These are phyloP conservation scores for Gillenia trifoliata DNA, from an alignment of 306 rosid genomes.

Conservation along the genomic window DNA sequence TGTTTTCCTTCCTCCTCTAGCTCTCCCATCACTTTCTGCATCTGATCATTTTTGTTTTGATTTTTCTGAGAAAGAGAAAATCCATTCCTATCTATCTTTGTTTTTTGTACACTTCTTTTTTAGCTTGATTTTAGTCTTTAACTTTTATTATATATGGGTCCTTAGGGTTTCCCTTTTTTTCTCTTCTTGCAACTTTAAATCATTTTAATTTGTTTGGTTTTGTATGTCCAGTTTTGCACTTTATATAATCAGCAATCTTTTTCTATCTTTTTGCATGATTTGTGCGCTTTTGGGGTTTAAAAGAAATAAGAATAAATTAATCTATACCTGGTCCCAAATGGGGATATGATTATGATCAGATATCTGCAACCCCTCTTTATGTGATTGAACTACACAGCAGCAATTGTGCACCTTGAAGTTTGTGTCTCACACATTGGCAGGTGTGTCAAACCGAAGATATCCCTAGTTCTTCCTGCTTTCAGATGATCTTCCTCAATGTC, in stretches of 20 bases:
- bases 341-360: conserved; percentile 6
- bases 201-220: conserved; percentile 11
- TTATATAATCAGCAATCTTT: neutral
- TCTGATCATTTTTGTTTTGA: conserved; percentile 37
- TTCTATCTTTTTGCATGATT: conserved; percentile 26
- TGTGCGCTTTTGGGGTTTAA: conserved; percentile 29
- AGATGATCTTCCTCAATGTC: conserved; percentile 11
- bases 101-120: conserved; percentile 26
- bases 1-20: neutral
- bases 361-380: conserved; percentile 1
- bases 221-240: conserved; percentile 13
- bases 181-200: conserved; percentile 16
- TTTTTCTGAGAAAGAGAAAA: conserved; percentile 35
- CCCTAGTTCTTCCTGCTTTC: conserved; percentile 22
- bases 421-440: conserved; percentile 21
- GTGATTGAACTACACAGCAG: conserved; percentile 35
- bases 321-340: conserved; percentile 12
- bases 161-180: conserved; percentile 37
- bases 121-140: conserved; percentile 42
- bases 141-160: conserved; percentile 28
- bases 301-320: conserved; percentile 9
- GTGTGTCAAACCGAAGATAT: conserved; percentile 21
- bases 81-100: conserved; percentile 23
- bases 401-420: conserved; percentile 23
- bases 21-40: conserved; percentile 17